Percentiles rank a stretch among this genome's conserved stretches.
phyloP scores from a whole-genome alignment of 1,139 yeast species.

The Debaryomyces sp. region DNA sequence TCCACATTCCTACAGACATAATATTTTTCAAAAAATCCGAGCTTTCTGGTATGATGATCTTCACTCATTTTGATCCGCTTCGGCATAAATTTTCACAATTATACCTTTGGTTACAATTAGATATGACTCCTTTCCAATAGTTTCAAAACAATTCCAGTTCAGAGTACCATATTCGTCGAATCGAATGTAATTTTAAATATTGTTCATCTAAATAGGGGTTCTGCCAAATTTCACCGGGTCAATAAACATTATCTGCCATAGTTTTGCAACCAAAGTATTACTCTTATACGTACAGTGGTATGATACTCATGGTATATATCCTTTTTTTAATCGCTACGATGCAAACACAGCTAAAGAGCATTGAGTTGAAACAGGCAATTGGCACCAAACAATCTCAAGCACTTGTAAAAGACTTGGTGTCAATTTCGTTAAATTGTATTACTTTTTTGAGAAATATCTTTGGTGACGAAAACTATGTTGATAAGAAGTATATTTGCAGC shows the following conservation, averaged over 20 bases:
- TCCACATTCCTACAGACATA: slow-evolving; percentile 29
- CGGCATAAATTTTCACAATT: not conserved
- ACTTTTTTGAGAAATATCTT: slow-evolving; percentile 54
- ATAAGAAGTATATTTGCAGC: slow-evolving; percentile 40
- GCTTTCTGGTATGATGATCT: slow-evolving; percentile 3
- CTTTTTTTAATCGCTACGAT: slow-evolving; percentile 1
- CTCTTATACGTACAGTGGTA: not conserved
- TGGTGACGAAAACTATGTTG: slow-evolving; percentile 49
- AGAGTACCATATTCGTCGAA: not conserved
- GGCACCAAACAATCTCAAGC: slow-evolving; percentile 38
- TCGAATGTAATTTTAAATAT: too few relatives aligned
- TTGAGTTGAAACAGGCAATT: slow-evolving; percentile 17
- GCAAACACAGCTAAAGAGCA: slow-evolving; percentile 18
- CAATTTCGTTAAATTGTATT: slow-evolving; percentile 54
- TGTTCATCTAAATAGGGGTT: not conserved
- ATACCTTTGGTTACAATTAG: not conserved
- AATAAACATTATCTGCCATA: not conserved
- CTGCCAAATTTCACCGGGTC: slow-evolving; percentile 5
- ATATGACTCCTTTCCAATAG: too few relatives aligned
- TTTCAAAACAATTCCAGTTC: not conserved
- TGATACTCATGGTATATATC: not conserved
- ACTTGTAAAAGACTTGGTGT: slow-evolving; percentile 44
- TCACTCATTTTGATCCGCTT: not conserved
- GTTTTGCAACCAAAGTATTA: slow-evolving; percentile 3
- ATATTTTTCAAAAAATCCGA: slow-evolving; percentile 25